Conservation (phyloP, 208 protist species). For the Leishmania gerbilli region DNA sequence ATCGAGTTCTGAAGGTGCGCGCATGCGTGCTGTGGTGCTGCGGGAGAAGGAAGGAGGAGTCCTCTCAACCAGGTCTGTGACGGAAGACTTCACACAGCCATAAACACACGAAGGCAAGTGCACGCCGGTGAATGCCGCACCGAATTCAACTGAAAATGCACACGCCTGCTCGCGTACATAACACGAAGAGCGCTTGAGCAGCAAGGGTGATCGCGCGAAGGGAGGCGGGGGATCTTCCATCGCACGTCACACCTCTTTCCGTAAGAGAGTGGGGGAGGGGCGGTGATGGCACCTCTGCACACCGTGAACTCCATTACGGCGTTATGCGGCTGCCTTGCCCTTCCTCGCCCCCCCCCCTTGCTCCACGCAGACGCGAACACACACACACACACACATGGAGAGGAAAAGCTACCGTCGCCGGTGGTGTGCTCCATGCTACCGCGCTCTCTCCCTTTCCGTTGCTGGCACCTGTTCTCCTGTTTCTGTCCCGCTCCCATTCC, state of each 20-base stretch:
- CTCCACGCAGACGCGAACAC: neutral
- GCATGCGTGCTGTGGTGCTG: neutral
- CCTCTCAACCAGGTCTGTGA: neutral
- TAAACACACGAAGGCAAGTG: neutral
- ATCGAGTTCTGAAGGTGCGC: constrained; percentile 58
- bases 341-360: neutral
- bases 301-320: neutral
- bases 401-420: neutral
- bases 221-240: neutral
- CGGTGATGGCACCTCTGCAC: neutral
- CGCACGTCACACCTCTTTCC: neutral
- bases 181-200: neutral
- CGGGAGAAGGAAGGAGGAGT: constrained; percentile 1
- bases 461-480: neutral
- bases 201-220: neutral
- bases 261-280: neutral
- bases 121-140: neutral
- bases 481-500: constrained; percentile 1
- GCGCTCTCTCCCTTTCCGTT: constrained; percentile 1
- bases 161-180: neutral
- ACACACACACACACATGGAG: neutral
- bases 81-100: neutral
- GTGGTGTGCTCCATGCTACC: neutral
- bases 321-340: neutral
- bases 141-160: neutral